phyloP scores from a whole-genome alignment of 345 rosid genomes.

The Murraya paniculata region DNA sequence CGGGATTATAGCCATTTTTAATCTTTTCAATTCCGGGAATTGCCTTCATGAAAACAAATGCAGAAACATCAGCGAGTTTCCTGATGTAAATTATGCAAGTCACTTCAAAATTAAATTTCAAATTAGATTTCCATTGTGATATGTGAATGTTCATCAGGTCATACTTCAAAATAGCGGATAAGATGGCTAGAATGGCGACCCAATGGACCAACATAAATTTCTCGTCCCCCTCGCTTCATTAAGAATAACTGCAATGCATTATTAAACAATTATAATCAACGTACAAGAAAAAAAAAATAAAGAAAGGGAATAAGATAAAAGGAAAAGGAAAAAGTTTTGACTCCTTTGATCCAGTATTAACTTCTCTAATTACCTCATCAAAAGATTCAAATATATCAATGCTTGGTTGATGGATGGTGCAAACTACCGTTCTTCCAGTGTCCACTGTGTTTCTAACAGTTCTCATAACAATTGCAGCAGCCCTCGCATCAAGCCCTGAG shows the following conservation, averaged over 20 bases:
- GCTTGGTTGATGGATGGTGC: slow-evolving; percentile 56
- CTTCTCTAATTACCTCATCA: slow-evolving; percentile 35
- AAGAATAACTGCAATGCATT: slow-evolving; percentile 52
- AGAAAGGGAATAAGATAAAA: too few species aligned
- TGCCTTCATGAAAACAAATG: slow-evolving; percentile 28
- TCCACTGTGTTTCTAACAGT: slow-evolving; percentile 50
- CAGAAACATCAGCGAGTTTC: neutral
- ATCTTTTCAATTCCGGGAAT: slow-evolving; percentile 58
- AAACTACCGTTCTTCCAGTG: slow-evolving; percentile 50
- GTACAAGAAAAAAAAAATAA: neutral
- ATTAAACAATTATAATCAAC: neutral
- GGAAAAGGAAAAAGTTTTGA: neutral
- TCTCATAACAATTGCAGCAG: slow-evolving; percentile 59
- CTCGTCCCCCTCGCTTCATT: slow-evolving; percentile 74
- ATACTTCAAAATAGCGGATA: slow-evolving; percentile 69
- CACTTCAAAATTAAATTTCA: neutral
- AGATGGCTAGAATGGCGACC: slow-evolving; percentile 63
- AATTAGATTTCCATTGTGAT: too few species aligned
- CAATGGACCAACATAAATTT: slow-evolving; percentile 75
- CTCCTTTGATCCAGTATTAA: neutral
- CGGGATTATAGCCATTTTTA: slow-evolving; percentile 77
- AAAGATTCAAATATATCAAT: slow-evolving; percentile 47
- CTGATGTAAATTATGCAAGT: neutral
- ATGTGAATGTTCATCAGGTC: neutral
- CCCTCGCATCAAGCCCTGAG: slow-evolving; percentile 50